A percentile compares a stretch with the other conserved stretches of the same genome.
These are phyloP conservation scores for Euclidium syriacum DNA, from an alignment of 345 rosid species.

Conservation along the genomic window DNA sequence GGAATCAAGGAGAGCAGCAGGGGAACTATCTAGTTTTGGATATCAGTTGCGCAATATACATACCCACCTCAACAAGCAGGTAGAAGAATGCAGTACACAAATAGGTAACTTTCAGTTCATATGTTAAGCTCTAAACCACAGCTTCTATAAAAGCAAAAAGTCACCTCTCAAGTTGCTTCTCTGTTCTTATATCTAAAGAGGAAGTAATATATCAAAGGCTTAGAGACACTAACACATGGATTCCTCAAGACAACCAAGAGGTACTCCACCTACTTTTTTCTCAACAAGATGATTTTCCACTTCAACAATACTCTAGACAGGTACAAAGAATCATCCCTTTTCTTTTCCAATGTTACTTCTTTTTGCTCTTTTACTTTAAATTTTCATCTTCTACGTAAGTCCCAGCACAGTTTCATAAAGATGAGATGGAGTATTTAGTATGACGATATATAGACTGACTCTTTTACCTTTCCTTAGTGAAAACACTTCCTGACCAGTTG, in stretches of 20 bases:
- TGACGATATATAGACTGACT: not conserved
- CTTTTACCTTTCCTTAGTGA: not conserved
- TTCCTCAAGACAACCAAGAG: conserved; percentile 59
- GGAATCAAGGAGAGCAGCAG: conserved; percentile 40
- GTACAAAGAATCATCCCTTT: conserved; percentile 24
- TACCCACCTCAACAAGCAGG: conserved; percentile 41
- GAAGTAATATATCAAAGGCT: conserved; percentile 52
- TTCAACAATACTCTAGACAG: conserved; percentile 46
- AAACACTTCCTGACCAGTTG: not conserved
- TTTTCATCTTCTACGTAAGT: not conserved
- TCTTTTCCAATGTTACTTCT: not conserved
- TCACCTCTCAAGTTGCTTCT: not conserved
- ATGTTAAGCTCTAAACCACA: not conserved
- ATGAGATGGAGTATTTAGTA: not conserved
- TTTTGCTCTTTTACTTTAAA: not conserved
- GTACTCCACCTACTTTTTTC: conserved; percentile 50
- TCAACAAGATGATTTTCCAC: conserved; percentile 48
- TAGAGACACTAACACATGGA: conserved; percentile 31
- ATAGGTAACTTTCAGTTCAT: conserved; percentile 40
- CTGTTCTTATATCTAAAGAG: conserved; percentile 34
- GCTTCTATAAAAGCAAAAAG: not conserved
- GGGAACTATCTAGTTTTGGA: conserved; percentile 62
- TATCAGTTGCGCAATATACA: conserved; percentile 40
- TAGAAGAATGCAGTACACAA: conserved; percentile 50
- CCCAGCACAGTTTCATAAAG: not conserved